A percentile compares a stretch with the other conserved stretches of the same genome.
Evolutionary conservation across 371 early-diverging fungal genomes (phyloP).

Genomic region (Synchytrium microbalum): DNA sequence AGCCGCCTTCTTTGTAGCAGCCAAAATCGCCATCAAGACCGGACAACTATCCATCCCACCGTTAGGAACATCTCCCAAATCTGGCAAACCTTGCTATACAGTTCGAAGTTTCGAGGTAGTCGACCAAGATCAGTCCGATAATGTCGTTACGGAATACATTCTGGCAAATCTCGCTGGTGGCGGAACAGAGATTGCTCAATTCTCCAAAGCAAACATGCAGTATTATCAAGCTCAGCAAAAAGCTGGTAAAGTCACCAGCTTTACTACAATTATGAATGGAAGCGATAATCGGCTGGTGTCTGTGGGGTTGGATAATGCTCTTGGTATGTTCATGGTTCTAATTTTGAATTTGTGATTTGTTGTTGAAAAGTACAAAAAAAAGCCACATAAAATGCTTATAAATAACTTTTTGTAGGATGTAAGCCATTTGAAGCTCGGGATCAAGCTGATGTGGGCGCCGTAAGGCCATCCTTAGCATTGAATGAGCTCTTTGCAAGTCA

Average conservation of each 20-base stretch:
- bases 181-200: slow-evolving; percentile 14
- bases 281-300: slow-evolving; percentile 28
- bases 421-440: slow-evolving; percentile 19
- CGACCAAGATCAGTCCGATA: slow-evolving; percentile 33
- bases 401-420: too few relatives aligned
- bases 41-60: slow-evolving; percentile 10
- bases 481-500: slow-evolving; percentile 25
- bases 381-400: too few relatives aligned
- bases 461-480: slow-evolving; percentile 19
- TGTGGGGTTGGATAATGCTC: too few relatives aligned
- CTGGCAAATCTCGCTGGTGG: slow-evolving; percentile 5
- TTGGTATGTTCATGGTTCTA: too few relatives aligned
- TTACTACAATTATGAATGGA: slow-evolving; percentile 18
- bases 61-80: slow-evolving; percentile 16
- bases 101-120: slow-evolving; percentile 24
- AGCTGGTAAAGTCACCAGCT: slow-evolving; percentile 6
- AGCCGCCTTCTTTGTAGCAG: slow-evolving; percentile 19
- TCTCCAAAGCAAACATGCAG: slow-evolving; percentile 18
- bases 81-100: slow-evolving; percentile 24
- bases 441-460: slow-evolving; percentile 21
- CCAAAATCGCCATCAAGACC: slow-evolving; percentile 11
- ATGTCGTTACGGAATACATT: slow-evolving; percentile 25
- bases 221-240: too few relatives aligned
- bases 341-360: too few relatives aligned
- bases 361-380: too few relatives aligned